Base-by-base conservation (phyloP, 257 asterid genomes). In the Paraleonurus japonicus region DNA sequence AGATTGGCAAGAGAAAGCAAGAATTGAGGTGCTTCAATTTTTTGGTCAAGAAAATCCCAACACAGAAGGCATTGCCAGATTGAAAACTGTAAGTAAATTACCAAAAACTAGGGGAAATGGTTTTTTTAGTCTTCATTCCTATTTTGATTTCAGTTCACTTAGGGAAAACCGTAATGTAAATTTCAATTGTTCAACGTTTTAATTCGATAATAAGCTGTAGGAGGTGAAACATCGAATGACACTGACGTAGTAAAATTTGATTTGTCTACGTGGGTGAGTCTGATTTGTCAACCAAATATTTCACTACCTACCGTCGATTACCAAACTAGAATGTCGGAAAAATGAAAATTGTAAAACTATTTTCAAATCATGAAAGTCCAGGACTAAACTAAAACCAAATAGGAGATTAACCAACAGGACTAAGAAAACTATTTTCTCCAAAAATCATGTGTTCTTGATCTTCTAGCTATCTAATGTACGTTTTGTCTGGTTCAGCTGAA, bases 1-100 rank as follows among this genome's bases (percentile, higher is more conserved):
- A 2, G 88, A 88, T 7, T 86, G 90, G 92, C 95, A 88, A 71
- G 86, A 86, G 12, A 81, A 74, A 67, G 90, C 90, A 30, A 76
- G 89, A 66, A 45, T 79, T 2, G 89, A 81, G 70, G 82, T 82
- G 63, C 47, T 81, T 8, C 51, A 72, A 26, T 35, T 75, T 2
- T 80, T 81, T 9, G 82, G 85, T 5, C 67, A 35, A 24, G 75
- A 77, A 59, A 77, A 71, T 32, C 86, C 86, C 1, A 39, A 48
- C 43, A 11, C 85, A 13, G 89, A 84, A 50, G 82, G 85, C 72
- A 71, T 81, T 41, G 32, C 80, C 8, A 79, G 79, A 58, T 43
- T 84, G 61, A 79, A 82, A 70, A 75, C 28, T 1, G 86, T 84
- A 77, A 79, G 89, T 10, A 73, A 61, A 64, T 51, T 4, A 33